Percentiles rank a stretch among this genome's conserved stretches.
These are phyloP conservation scores for Talaromyces wortmannii DNA, from an alignment of 495 filamentous ascomycete genomes.

Conservation along the genomic window DNA sequence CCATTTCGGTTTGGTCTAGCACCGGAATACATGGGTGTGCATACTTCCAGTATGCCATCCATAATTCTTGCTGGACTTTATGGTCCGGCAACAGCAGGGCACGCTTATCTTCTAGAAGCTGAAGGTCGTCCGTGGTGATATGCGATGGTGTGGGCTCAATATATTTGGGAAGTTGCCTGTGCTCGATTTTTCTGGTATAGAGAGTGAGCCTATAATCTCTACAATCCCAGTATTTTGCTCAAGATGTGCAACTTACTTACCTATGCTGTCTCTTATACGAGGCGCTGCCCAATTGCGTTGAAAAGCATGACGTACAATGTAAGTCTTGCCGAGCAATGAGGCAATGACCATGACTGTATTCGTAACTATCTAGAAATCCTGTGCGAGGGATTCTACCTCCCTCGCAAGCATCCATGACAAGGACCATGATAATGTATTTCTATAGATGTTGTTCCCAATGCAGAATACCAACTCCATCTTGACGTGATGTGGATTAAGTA, in stretches of 20 bases:
- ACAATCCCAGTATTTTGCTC: no score
- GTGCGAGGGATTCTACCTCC: neutral
- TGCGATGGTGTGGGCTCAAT: neutral
- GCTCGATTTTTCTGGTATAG: neutral
- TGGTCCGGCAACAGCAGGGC: neutral
- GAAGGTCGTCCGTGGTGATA: neutral
- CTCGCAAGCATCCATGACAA: neutral
- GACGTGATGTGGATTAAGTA: neutral
- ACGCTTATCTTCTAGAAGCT: neutral
- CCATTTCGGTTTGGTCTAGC: neutral
- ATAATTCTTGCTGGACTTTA: neutral
- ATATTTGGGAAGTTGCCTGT: neutral
- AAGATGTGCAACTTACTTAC: neutral
- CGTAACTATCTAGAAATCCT: neutral
- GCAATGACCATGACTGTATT: neutral
- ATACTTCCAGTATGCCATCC: neutral
- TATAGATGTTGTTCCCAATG: neutral
- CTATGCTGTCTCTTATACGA: neutral
- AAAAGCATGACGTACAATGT: neutral
- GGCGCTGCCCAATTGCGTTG: neutral
- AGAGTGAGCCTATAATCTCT: neutral
- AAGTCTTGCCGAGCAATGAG: neutral
- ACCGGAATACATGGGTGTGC: neutral
- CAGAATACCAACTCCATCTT: neutral
- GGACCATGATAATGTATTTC: neutral